phyloP scores from a whole-genome alignment of 2,329 filamentous ascomycete species.

The Xylaria sp. region DNA sequence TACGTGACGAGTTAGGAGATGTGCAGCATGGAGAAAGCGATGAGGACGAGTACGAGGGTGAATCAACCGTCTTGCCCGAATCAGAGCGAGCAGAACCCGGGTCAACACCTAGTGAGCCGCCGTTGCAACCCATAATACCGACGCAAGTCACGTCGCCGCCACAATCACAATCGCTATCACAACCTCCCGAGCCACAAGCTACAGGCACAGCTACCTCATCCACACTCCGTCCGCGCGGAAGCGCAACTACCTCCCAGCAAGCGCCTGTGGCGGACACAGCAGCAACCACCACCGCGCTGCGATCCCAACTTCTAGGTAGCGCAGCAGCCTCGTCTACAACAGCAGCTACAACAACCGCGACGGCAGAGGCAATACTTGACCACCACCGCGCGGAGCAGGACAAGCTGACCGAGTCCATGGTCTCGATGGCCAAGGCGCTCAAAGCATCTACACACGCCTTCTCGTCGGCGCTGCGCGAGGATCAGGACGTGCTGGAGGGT shows the following conservation, averaged over 20 bases:
- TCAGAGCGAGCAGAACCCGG: conserved; percentile 14
- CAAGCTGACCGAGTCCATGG: conserved; percentile 80
- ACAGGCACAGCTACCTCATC: conserved; percentile 44
- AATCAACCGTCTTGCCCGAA: conserved; percentile 40
- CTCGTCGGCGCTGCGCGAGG: conserved; percentile 74
- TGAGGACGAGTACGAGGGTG: conserved; percentile 36
- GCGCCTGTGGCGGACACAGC: conserved; percentile 30
- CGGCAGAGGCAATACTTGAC: conserved; percentile 78
- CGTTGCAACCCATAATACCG: conserved; percentile 13
- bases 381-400: conserved; percentile 86
- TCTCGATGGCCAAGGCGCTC: conserved; percentile 80
- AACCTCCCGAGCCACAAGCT: conserved; percentile 3
- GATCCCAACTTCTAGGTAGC: conserved; percentile 59
- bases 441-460: conserved; percentile 81
- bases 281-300: conserved; percentile 48
- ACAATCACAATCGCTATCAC: conserved; percentile 29
- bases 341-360: conserved; percentile 58
- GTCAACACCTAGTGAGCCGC: conserved; percentile 9
- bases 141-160: conserved; percentile 23
- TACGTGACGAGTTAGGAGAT: conserved; percentile 22
- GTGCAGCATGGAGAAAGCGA: conserved; percentile 27
- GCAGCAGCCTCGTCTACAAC: conserved; percentile 48
- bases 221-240: conserved; percentile 49
- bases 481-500: conserved; percentile 76
- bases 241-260: conserved; percentile 28